These are phyloP conservation scores for Tylopilus vinaceipallidus DNA, from an alignment of 768 basidiomycete genomes.

Conservation along the genomic window DNA sequence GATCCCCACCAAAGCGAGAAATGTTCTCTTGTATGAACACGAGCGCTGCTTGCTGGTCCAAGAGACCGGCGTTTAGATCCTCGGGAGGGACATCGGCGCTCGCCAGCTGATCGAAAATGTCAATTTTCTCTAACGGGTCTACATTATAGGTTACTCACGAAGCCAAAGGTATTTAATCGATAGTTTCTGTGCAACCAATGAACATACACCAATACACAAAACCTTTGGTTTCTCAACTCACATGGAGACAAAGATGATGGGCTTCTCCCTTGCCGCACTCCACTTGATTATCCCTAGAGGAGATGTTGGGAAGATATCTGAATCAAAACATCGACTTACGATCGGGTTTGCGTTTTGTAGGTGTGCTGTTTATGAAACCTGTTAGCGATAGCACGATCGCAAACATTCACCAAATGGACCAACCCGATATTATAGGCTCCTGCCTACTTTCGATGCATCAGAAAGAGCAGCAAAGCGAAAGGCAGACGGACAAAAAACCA, in stretches of 20 bases:
- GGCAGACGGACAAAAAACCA: conserved; percentile 19
- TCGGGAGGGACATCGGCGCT: conserved; percentile 43
- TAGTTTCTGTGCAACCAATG: conserved; percentile 12
- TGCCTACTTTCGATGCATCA: neutral
- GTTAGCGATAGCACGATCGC: neutral
- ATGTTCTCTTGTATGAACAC: conserved; percentile 64
- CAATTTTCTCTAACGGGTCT: neutral
- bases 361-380: conserved; percentile 3
- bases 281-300: conserved; percentile 11
- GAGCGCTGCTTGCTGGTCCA: conserved; percentile 59
- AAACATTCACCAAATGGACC: neutral
- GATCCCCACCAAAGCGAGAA: conserved; percentile 59
- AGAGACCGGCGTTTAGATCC: conserved; percentile 58
- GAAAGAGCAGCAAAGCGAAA: neutral
- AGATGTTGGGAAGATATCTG: neutral
- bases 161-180: conserved; percentile 19
- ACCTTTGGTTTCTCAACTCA: conserved; percentile 1
- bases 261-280: conserved; percentile 10
- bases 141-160: conserved; percentile 2
- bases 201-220: neutral
- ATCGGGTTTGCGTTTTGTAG: too few species aligned
- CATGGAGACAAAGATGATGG: conserved; percentile 19
- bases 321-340: too few species aligned
- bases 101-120: conserved; percentile 38
- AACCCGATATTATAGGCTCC: conserved; percentile 8